These are phyloP conservation scores for Emergomyces orientalis DNA, from an alignment of 2,329 filamentous ascomycete species.

Conservation along the genomic window DNA sequence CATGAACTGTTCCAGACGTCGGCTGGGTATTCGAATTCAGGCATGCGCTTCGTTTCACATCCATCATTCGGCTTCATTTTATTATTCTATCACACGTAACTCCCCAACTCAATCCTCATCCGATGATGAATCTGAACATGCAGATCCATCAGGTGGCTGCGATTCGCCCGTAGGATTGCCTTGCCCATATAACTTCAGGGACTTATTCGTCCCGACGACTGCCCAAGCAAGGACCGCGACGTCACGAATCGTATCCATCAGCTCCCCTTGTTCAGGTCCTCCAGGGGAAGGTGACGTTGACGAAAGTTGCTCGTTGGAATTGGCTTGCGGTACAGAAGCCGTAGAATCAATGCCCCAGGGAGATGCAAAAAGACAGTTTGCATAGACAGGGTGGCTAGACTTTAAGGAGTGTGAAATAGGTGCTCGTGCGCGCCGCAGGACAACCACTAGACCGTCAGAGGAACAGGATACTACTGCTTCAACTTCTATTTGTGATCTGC, in stretches of 20 bases:
- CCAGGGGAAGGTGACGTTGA: slow-evolving; percentile 37
- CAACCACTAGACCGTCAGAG: slow-evolving; percentile 76
- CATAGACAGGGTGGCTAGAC: slow-evolving; percentile 36
- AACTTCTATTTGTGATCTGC: slow-evolving; percentile 50
- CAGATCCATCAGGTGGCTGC: slow-evolving; percentile 41
- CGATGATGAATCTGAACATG: neutral
- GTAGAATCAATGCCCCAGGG: slow-evolving; percentile 68
- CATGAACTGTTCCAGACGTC: neutral
- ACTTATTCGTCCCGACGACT: slow-evolving; percentile 68
- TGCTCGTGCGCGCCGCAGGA: slow-evolving; percentile 64
- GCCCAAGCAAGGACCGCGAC: slow-evolving; percentile 78
- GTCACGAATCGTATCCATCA: slow-evolving; percentile 74
- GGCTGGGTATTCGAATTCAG: neutral
- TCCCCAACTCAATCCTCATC: neutral
- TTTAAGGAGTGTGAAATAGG: slow-evolving; percentile 45
- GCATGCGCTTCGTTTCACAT: neutral
- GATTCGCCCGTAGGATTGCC: slow-evolving; percentile 57
- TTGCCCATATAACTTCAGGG: slow-evolving; percentile 53
- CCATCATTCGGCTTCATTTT: neutral
- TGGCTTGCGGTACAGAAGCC: slow-evolving; percentile 20
- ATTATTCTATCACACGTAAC: neutral
- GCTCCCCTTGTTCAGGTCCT: slow-evolving; percentile 47
- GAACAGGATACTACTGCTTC: slow-evolving; percentile 89
- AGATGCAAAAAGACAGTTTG: slow-evolving; percentile 64
- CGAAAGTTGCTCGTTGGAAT: slow-evolving; percentile 7